Conservation (phyloP, 2,329 filamentous ascomycete species). For the Nannizziopsis barbatae region DNA sequence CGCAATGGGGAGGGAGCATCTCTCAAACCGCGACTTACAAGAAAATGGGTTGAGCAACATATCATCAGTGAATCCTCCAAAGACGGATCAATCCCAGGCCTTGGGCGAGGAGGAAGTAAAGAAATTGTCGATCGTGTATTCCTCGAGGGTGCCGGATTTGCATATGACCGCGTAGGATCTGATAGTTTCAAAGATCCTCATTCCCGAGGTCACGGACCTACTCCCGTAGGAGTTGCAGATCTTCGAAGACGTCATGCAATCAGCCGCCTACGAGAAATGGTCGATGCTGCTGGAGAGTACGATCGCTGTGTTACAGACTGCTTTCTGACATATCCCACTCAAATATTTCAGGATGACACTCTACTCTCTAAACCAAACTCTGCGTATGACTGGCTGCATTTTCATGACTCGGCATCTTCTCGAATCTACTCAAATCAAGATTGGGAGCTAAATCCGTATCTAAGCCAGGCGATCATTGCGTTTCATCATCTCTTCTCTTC, state of each 20-base stretch:
- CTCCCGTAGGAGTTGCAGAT: constrained; percentile 47
- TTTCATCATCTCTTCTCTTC: constrained; percentile 88
- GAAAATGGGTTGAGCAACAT: constrained; percentile 50
- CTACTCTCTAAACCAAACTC: constrained; percentile 76
- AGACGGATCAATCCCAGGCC: constrained; percentile 45
- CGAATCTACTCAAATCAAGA: constrained; percentile 74
- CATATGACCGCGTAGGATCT: constrained; percentile 32
- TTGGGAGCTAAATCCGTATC: constrained; percentile 82
- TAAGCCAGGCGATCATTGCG: constrained; percentile 74
- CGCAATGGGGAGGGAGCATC: constrained; percentile 34
- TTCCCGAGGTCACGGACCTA: constrained; percentile 18
- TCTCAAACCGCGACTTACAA: constrained; percentile 40
- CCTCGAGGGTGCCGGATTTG: constrained; percentile 52
- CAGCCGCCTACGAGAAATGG: constrained; percentile 48
- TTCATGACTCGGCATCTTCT: constrained; percentile 73
- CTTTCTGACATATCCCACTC: constrained; percentile 73
- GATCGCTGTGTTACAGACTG: constrained; percentile 58
- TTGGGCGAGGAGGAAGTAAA: constrained; percentile 52
- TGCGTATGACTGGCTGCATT: constrained; percentile 90
- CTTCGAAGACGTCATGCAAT: constrained; percentile 49
- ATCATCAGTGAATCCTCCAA: constrained; percentile 44
- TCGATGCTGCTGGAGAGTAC: constrained; percentile 51
- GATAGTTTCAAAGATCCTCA: constrained; percentile 30
- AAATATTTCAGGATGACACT: constrained; percentile 86
- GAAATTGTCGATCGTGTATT: constrained; percentile 58